These are phyloP conservation scores for Lactarius tabidus DNA, from an alignment of 768 basidiomycete genomes.

Conservation along the genomic window DNA sequence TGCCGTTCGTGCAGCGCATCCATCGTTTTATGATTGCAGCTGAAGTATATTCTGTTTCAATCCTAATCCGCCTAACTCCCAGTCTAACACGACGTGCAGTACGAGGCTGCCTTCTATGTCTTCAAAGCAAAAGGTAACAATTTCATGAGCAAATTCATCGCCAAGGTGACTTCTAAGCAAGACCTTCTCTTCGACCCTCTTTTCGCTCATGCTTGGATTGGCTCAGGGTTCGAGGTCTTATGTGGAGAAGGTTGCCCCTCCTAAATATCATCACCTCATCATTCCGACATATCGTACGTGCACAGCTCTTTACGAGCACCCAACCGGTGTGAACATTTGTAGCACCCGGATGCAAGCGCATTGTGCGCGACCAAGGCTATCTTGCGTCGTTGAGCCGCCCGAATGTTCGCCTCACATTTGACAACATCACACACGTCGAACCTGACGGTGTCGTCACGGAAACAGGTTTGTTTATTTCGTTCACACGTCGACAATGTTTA, in stretches of 20 bases:
- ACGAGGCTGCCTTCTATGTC: not conserved
- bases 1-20: constrained; percentile 46
- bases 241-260: constrained; percentile 43
- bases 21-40: constrained; percentile 47
- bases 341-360: constrained; percentile 60
- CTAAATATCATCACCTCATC: constrained; percentile 28
- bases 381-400: constrained; percentile 46
- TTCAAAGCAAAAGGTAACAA: constrained; percentile 15
- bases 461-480: constrained; percentile 25
- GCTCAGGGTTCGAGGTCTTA: constrained; percentile 40
- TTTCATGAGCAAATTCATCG: not conserved
- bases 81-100: not conserved
- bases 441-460: constrained; percentile 47
- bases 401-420: constrained; percentile 50
- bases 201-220: not conserved
- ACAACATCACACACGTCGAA: constrained; percentile 45
- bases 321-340: not conserved
- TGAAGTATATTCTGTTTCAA: constrained; percentile 34
- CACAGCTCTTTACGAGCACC: not conserved
- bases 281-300: constrained; percentile 50
- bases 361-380: constrained; percentile 57
- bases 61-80: not conserved
- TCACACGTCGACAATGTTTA: not conserved
- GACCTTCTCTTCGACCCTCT: not conserved
- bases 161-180: not conserved